phyloP scores from a whole-genome alignment of 73 alveolate genomes.

The Diophrys appendiculata region DNA sequence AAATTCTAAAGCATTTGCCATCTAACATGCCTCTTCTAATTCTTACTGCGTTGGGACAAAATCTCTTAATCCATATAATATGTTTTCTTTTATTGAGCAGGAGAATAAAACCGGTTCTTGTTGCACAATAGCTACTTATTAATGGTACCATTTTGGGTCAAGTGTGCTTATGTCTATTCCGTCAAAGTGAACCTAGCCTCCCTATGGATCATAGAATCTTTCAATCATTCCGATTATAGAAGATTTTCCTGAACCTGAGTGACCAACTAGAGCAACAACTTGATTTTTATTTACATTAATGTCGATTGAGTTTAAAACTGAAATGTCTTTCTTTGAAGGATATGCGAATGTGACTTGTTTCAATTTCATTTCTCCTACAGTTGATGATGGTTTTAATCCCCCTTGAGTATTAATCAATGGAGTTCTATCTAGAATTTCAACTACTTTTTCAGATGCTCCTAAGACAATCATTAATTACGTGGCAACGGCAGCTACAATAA shows the following conservation, averaged over 20 bases:
- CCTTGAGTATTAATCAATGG: constrained; percentile 1
- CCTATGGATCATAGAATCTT: constrained; percentile 72
- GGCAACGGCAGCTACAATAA: not conserved
- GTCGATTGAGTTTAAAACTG: constrained; percentile 32
- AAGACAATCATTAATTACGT: not conserved
- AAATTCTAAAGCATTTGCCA: constrained; percentile 59
- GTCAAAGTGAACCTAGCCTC: constrained; percentile 57
- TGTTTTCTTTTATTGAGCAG: constrained; percentile 53
- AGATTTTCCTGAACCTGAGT: constrained; percentile 73
- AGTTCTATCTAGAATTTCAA: not conserved
- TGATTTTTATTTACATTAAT: constrained; percentile 27
- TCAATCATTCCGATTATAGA: constrained; percentile 56
- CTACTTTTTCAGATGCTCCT: constrained; percentile 1
- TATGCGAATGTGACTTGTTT: constrained; percentile 40
- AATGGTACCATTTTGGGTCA: constrained; percentile 46
- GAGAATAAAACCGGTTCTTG: constrained; percentile 63
- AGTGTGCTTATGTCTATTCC: constrained; percentile 54
- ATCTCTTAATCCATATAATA: constrained; percentile 43
- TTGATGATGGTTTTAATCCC: not conserved
- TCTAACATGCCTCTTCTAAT: constrained; percentile 38
- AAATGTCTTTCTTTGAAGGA: constrained; percentile 49
- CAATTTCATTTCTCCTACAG: constrained; percentile 46
- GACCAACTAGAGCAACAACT: constrained; percentile 48
- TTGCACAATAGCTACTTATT: constrained; percentile 42
- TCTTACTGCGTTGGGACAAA: constrained; percentile 36